phyloP scores from a whole-genome alignment of 805 yeast species.

The Sugiyamaella floridensis region DNA sequence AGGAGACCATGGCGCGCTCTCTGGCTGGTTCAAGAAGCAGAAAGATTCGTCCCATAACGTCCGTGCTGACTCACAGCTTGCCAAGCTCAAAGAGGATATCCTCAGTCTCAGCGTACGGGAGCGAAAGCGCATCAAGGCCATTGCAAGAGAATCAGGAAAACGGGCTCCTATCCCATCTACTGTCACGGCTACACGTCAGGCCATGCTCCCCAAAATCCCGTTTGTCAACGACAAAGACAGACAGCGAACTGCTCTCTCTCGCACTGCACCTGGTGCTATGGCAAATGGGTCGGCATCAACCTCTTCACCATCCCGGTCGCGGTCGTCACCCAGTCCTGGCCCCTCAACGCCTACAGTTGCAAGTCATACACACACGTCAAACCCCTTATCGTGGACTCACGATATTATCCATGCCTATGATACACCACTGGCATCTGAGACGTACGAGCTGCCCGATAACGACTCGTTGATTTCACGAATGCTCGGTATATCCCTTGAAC shows the following conservation, averaged over 20 bases:
- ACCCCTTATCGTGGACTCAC: slow-evolving; percentile 69
- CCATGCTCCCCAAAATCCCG: slow-evolving; percentile 79
- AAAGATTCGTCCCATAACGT: slow-evolving; percentile 36
- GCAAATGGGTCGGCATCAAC: slow-evolving; percentile 1
- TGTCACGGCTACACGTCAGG: slow-evolving; percentile 35
- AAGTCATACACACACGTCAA: slow-evolving; percentile 7
- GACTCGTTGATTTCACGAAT: slow-evolving; percentile 61
- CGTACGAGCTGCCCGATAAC: slow-evolving; percentile 74
- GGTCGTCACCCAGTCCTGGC: not conserved
- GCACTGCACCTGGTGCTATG: slow-evolving; percentile 1
- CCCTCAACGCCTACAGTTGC: not conserved
- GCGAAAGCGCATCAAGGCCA: slow-evolving; percentile 73
- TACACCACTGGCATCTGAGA: slow-evolving; percentile 70
- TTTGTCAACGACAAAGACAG: slow-evolving; percentile 39
- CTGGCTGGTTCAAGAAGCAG: slow-evolving; percentile 44
- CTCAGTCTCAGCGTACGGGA: slow-evolving; percentile 81
- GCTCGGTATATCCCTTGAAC: slow-evolving; percentile 78
- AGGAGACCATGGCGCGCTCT: slow-evolving; percentile 38
- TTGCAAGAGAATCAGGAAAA: slow-evolving; percentile 74
- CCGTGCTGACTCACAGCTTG: slow-evolving; percentile 55
- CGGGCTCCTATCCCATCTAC: slow-evolving; percentile 40
- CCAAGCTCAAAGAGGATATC: slow-evolving; percentile 74
- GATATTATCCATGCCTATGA: slow-evolving; percentile 83
- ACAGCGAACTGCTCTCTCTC: slow-evolving; percentile 5
- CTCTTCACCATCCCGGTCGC: not conserved